phyloP scores from a whole-genome alignment of 495 filamentous ascomycete species.

The Annulohypoxylon moriforme region DNA sequence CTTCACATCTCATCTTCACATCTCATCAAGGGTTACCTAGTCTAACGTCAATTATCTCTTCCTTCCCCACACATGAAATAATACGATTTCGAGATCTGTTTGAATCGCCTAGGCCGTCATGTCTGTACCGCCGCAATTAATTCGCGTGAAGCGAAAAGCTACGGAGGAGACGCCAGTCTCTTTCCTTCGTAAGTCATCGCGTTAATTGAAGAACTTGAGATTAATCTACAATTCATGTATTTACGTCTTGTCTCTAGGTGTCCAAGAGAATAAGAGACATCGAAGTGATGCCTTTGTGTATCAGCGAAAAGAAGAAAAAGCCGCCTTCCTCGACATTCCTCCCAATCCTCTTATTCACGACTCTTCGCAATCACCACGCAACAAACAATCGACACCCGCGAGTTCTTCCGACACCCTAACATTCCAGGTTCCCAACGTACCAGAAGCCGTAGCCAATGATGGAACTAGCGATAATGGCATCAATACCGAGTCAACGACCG shows the following conservation, averaged over 20 bases:
- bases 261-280: slow-evolving; percentile 56
- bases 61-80: neutral
- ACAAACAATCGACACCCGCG: neutral
- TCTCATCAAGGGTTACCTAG: slow-evolving; percentile 1
- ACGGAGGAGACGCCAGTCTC: slow-evolving; percentile 63
- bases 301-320: slow-evolving; percentile 49
- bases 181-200: slow-evolving; percentile 59
- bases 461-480: slow-evolving; percentile 17
- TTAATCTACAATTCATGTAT: slow-evolving; percentile 19
- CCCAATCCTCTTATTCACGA: slow-evolving; percentile 44
- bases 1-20: neutral
- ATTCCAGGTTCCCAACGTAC: slow-evolving; percentile 33
- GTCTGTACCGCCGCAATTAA: slow-evolving; percentile 63
- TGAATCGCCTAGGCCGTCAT: slow-evolving; percentile 43
- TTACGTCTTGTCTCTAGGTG: slow-evolving; percentile 27
- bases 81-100: neutral
- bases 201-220: neutral
- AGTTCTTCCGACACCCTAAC: slow-evolving; percentile 15
- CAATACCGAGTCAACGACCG: neutral
- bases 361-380: slow-evolving; percentile 22
- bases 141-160: slow-evolving; percentile 67
- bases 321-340: slow-evolving; percentile 36
- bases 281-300: slow-evolving; percentile 58
- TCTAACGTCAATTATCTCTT: neutral
- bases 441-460: slow-evolving; percentile 7